phyloP scores from a whole-genome alignment of 352 stramenopile species.

The Poterioochromonas sp. region DNA sequence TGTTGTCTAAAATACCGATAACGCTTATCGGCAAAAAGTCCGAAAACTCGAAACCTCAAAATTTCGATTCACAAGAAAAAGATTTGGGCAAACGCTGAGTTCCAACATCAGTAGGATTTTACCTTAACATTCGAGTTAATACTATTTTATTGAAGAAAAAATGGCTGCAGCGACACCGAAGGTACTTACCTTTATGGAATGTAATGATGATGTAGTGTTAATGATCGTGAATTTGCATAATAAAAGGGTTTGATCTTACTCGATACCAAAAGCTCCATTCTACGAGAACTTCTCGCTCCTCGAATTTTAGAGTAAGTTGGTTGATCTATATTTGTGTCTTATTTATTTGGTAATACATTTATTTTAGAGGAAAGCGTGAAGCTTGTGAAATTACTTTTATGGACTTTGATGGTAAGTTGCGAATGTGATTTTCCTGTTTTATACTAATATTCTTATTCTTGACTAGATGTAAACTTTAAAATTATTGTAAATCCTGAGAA shows the following conservation, averaged over 20 bases:
- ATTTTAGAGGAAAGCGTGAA: slow-evolving; percentile 36
- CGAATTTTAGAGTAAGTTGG: slow-evolving; percentile 28
- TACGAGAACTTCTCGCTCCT: slow-evolving; percentile 32
- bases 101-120: too few relatives aligned
- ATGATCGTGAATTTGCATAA: too few relatives aligned
- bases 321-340: not conserved
- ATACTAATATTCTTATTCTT: not conserved
- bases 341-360: not conserved
- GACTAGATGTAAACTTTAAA: slow-evolving; percentile 32
- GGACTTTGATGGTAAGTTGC: slow-evolving; percentile 40
- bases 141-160: too few relatives aligned
- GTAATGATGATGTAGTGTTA: too few relatives aligned
- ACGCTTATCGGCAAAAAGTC: too few relatives aligned
- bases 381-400: slow-evolving; percentile 39
- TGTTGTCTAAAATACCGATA: too few relatives aligned
- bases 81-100: too few relatives aligned
- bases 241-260: slow-evolving; percentile 39
- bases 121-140: too few relatives aligned
- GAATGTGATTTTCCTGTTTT: not conserved
- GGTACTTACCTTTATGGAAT: too few relatives aligned
- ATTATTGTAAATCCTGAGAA: slow-evolving; percentile 28
- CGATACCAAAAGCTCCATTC: slow-evolving; percentile 32
- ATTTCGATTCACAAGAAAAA: too few relatives aligned
- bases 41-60: too few relatives aligned
- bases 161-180: too few relatives aligned